Percentiles rank a stretch among this genome's conserved stretches.
These are phyloP conservation scores for Emericellopsis atlantica DNA, from an alignment of 2,329 filamentous ascomycete genomes.

Conservation along the genomic window DNA sequence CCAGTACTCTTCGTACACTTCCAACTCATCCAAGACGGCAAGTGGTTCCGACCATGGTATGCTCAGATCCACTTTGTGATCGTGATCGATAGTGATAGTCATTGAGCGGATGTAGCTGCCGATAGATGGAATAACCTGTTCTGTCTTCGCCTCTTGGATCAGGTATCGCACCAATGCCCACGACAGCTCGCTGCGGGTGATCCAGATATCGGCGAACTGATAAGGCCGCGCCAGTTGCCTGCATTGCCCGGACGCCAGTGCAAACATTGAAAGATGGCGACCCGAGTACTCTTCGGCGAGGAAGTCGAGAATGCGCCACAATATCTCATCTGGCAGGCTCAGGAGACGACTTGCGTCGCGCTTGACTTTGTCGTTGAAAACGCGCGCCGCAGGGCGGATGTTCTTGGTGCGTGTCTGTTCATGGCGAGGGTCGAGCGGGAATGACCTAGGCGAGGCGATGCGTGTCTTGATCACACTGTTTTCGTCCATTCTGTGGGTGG, in stretches of 20 bases:
- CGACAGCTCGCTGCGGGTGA: neutral
- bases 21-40: too few relatives aligned
- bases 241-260: neutral
- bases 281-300: neutral
- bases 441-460: neutral
- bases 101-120: neutral
- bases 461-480: neutral
- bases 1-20: too few relatives aligned
- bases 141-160: neutral
- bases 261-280: neutral
- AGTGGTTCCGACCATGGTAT: too few relatives aligned
- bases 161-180: neutral
- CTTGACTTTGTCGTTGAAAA: neutral
- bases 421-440: neutral
- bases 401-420: neutral
- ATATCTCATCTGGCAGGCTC: neutral
- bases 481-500: too few relatives aligned
- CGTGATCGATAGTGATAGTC: neutral
- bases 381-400: neutral
- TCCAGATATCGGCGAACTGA: conserved; percentile 1
- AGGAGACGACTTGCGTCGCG: neutral
- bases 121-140: neutral
- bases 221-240: neutral
- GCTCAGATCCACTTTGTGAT: too few relatives aligned
- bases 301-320: neutral